Evolutionary conservation across 176 grass and related monocot species (phyloP).

Genomic region (Phoenix roebelenii): DNA sequence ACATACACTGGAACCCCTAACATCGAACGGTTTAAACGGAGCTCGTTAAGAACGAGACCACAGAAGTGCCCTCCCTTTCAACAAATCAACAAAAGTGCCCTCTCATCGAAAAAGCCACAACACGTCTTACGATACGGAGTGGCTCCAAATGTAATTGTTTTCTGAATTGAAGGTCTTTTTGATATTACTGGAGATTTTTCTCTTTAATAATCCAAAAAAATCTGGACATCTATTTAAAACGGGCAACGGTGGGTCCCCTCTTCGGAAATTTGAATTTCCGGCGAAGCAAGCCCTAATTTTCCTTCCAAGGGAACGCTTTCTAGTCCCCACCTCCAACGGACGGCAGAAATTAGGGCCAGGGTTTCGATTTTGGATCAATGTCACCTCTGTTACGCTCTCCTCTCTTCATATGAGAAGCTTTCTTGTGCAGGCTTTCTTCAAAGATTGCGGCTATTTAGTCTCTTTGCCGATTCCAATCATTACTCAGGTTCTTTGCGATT

Average conservation of each 20-base stretch:
- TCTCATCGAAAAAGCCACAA: not conserved
- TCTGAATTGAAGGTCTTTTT: not conserved
- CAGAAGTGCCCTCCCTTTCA: not conserved
- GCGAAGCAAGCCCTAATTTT: not conserved
- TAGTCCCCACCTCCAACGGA: too few relatives aligned
- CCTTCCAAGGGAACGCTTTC: too few relatives aligned
- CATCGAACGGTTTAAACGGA: conserved; percentile 47
- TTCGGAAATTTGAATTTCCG: conserved; percentile 29
- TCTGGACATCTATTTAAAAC: not conserved
- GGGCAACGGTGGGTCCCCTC: conserved; percentile 7
- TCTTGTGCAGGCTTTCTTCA: conserved; percentile 15
- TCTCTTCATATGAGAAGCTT: not conserved
- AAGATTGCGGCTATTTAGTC: conserved; percentile 58
- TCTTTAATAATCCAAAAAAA: too few relatives aligned
- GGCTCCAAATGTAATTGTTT: too few relatives aligned
- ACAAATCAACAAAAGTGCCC: conserved; percentile 21
- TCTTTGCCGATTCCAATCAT: conserved; percentile 33
- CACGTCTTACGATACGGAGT: too few relatives aligned
- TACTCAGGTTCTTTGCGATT: conserved; percentile 7
- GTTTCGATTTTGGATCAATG: not conserved
- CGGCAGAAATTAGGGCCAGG: conserved; percentile 2
- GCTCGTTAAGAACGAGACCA: not conserved
- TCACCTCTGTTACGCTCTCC: not conserved
- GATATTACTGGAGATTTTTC: too few relatives aligned
- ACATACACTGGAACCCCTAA: conserved; percentile 12